These are phyloP conservation scores for Bipolaris bicolor DNA, from an alignment of 2,329 filamentous ascomycete genomes.

Conservation along the genomic window DNA sequence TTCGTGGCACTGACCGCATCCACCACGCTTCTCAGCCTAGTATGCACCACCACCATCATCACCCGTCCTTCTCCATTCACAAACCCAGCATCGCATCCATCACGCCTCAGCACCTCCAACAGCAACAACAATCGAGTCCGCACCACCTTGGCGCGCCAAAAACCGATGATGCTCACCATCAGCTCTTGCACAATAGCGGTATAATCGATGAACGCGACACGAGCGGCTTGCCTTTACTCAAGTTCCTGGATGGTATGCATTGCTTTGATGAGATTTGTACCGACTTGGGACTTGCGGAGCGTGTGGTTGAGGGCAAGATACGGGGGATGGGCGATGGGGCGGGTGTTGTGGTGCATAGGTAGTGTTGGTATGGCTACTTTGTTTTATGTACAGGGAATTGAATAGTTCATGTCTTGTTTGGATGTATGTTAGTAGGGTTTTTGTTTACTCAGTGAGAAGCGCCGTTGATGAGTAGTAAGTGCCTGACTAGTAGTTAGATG, in stretches of 20 bases:
- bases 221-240: conserved; percentile 58
- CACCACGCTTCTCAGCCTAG: conserved; percentile 12
- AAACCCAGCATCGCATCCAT: conserved; percentile 28
- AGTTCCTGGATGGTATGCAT: conserved; percentile 76
- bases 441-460: no score
- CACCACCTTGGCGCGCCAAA: conserved; percentile 13
- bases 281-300: conserved; percentile 72
- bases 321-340: conserved; percentile 52
- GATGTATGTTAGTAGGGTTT: no score
- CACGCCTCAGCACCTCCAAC: conserved; percentile 12
- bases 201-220: conserved; percentile 25
- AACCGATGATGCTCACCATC: conserved; percentile 15
- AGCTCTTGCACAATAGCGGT: conserved; percentile 13
- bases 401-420: no score
- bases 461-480: no score
- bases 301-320: conserved; percentile 72
- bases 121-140: conserved; percentile 5
- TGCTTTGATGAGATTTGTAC: conserved; percentile 84
- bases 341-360: conserved; percentile 38
- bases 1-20: conserved; percentile 21
- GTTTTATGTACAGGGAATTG: no score
- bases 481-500: no score
- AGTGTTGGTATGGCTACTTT: background rate
- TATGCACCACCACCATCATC: conserved; percentile 16
- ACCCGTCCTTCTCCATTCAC: conserved; percentile 27